Conservation (phyloP, 176 grass and related monocot species). For the Urochloa ruziziensis region DNA sequence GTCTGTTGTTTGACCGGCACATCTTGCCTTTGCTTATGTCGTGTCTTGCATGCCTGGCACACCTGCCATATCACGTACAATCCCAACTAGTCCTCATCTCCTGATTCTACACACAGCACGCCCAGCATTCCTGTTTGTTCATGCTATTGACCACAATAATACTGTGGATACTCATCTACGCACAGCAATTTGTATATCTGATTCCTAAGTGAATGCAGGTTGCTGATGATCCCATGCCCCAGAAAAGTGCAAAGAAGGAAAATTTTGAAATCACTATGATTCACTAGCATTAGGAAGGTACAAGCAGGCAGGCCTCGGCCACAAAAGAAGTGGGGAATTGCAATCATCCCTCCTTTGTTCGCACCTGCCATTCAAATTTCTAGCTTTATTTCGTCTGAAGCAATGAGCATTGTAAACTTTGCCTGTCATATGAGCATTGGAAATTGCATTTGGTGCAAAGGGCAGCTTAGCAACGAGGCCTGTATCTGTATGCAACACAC, state of each 20-base stretch:
- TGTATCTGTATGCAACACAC: not conserved
- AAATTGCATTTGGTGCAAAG: not conserved
- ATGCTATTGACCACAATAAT: not conserved
- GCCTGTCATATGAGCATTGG: not conserved
- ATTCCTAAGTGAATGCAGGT: slow-evolving; percentile 33
- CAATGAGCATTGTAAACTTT: slow-evolving; percentile 5
- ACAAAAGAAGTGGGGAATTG: not conserved
- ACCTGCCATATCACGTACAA: too few relatives aligned
- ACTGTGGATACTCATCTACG: not conserved
- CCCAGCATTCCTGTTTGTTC: not conserved
- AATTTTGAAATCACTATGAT: slow-evolving; percentile 23
- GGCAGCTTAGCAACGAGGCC: not conserved
- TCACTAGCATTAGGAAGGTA: not conserved
- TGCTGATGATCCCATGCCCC: slow-evolving; percentile 8
- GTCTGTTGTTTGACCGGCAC: too few relatives aligned
- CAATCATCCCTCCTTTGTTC: not conserved
- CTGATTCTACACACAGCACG: too few relatives aligned
- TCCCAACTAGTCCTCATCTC: too few relatives aligned
- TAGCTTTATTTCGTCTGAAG: not conserved
- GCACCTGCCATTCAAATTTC: not conserved
- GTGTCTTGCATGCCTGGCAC: too few relatives aligned
- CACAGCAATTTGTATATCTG: not conserved
- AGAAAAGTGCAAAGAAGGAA: slow-evolving; percentile 31
- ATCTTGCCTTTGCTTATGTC: too few relatives aligned
- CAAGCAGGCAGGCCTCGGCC: not conserved